Conservation (phyloP, 2,329 filamentous ascomycete genomes). For the Trichoderma endophyticum region DNA sequence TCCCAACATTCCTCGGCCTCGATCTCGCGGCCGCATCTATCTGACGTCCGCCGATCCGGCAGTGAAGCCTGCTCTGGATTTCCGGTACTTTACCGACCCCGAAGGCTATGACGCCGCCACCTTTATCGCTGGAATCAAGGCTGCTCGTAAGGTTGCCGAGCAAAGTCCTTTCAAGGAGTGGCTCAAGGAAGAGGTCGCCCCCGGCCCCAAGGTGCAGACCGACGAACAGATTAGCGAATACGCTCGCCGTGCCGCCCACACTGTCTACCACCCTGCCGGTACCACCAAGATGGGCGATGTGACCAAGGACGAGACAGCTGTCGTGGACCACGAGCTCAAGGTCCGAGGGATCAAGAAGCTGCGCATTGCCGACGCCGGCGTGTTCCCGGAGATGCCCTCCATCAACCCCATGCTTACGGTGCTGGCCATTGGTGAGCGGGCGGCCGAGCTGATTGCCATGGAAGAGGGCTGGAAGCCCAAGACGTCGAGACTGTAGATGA, state of each 20-base stretch:
- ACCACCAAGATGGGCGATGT: slow-evolving; percentile 89
- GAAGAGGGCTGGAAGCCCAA: slow-evolving; percentile 53
- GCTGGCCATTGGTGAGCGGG: slow-evolving; percentile 76
- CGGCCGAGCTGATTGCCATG: slow-evolving; percentile 74
- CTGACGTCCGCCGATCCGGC: slow-evolving; percentile 71
- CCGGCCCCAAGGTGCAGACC: slow-evolving; percentile 67
- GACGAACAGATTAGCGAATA: slow-evolving; percentile 83
- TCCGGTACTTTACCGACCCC: slow-evolving; percentile 84
- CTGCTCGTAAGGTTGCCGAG: slow-evolving; percentile 72
- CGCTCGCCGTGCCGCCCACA: slow-evolving; percentile 76
- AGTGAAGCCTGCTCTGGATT: slow-evolving; percentile 80
- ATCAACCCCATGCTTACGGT: slow-evolving; percentile 93
- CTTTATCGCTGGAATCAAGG: slow-evolving; percentile 72
- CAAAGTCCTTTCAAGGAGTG: slow-evolving; percentile 76
- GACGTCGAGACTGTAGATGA: slow-evolving; percentile 32
- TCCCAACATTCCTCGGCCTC: slow-evolving; percentile 81
- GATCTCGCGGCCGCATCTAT: slow-evolving; percentile 73
- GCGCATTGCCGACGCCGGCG: slow-evolving; percentile 79
- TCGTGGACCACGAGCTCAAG: slow-evolving; percentile 74
- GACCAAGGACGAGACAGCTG: slow-evolving; percentile 64
- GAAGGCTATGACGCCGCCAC: slow-evolving; percentile 83
- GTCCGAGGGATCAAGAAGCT: slow-evolving; percentile 69
- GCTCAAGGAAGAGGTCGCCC: slow-evolving; percentile 79
- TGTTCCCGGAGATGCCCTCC: slow-evolving; percentile 83
- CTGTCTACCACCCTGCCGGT: slow-evolving; percentile 85